phyloP scores from a whole-genome alignment of 495 filamentous ascomycete species.

The Tuber microsphaerosporum region DNA sequence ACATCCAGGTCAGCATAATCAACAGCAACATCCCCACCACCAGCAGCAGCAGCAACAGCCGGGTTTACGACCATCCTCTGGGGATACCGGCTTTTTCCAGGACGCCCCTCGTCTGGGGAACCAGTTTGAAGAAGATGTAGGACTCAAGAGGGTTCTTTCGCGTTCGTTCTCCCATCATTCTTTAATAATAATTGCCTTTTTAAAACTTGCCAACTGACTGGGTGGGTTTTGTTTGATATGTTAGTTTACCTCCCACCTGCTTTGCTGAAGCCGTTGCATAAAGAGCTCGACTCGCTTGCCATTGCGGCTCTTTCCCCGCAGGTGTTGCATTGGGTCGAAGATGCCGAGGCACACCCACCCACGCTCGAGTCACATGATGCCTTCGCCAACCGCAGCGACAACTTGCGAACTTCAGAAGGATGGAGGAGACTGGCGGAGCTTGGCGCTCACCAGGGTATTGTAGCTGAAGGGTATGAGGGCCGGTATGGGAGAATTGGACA shows the following conservation, averaged over 20 bases:
- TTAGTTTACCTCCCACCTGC: constrained; percentile 48
- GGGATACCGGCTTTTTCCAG: constrained; percentile 51
- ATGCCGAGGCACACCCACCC: constrained; percentile 56
- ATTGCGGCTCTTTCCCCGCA: constrained; percentile 47
- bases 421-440: constrained; percentile 53
- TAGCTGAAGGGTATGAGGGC: constrained; percentile 53
- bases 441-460: constrained; percentile 51
- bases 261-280: constrained; percentile 41
- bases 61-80: constrained; percentile 45
- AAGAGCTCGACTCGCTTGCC: constrained; percentile 46
- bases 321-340: constrained; percentile 50
- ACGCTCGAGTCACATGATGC: constrained; percentile 49
- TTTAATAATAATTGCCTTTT: not conserved
- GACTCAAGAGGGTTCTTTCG: constrained; percentile 45
- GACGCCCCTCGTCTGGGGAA: constrained; percentile 45
- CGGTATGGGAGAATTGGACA: constrained; percentile 51
- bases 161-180: constrained; percentile 32
- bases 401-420: constrained; percentile 52
- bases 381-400: constrained; percentile 48
- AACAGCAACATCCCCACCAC: constrained; percentile 16
- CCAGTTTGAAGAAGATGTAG: constrained; percentile 49
- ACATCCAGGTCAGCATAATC: constrained; percentile 15
- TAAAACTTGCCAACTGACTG: not conserved
- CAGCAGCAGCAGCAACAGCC: constrained; percentile 13
- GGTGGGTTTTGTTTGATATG: constrained; percentile 3